Conservation (phyloP, 306 rosid genomes). For the Phaseolus lunatus region DNA sequence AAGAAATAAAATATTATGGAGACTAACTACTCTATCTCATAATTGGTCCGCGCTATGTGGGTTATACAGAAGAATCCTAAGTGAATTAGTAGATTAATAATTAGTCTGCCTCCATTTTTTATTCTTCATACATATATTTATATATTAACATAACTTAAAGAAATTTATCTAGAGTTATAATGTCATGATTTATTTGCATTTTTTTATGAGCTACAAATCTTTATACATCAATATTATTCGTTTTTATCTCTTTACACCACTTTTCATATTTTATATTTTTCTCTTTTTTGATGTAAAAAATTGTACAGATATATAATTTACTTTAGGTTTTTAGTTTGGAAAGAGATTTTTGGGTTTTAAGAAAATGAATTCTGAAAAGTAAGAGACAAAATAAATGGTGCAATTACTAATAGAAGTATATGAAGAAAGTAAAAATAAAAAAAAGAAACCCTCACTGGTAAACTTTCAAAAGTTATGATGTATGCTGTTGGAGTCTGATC, state of each 20-base stretch:
- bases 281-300: too few species aligned
- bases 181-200: neutral
- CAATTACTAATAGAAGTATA: neutral
- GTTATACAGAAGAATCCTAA: too few species aligned
- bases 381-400: neutral
- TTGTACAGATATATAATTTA: neutral
- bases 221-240: neutral
- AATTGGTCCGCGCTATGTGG: too few species aligned
- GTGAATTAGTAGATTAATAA: too few species aligned
- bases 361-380: neutral
- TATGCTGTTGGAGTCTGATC: conserved; percentile 39
- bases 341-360: neutral
- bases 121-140: too few species aligned
- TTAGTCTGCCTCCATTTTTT: too few species aligned
- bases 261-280: too few species aligned
- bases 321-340: neutral
- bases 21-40: too few species aligned
- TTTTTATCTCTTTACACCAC: too few species aligned
- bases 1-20: too few species aligned
- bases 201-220: neutral
- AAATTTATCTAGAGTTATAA: neutral
- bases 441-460: neutral
- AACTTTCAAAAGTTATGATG: conserved; percentile 51
- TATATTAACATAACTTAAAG: neutral
- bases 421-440: neutral